Base-by-base conservation (phyloP, 352 stramenopile species). In the Phytophthora ohioensis region DNA sequence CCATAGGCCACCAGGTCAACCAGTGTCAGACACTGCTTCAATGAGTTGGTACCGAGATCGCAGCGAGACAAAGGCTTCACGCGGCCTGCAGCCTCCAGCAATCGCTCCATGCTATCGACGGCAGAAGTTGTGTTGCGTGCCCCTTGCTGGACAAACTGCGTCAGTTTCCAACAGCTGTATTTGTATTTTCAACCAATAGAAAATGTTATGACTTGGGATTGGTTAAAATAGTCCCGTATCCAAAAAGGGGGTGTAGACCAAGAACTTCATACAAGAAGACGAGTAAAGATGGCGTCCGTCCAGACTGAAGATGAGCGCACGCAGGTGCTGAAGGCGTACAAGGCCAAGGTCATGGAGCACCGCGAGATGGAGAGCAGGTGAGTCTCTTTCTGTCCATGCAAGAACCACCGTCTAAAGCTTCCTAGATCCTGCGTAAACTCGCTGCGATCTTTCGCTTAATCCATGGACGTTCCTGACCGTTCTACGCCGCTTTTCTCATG, bases 301-400 rank as follows among this genome's bases (percentile, higher is more conserved):
- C 35, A 77, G 41, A 76, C 87, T 34, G 90, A 97, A 71, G 91
- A 95, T 65, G 90, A 97, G 74, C 93, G 95, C 69, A 87, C 93
- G 59, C 91, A 98, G 85, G 92, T 98, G 66, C 83, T 99, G 42
- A 93, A 97, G 64, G 90, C 95, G 59, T 99, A 98, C 88, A 94
- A 97, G 60, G 86, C 85, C 46, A 99, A 99, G 82, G 97, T 99
- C 75, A 94, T 92, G 71, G 95, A 99, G 81, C 96, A 99, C 81
- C 91, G 94, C 58, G 96, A 99, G 81, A 97, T 98, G 65, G 97
- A 99, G 76, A 97, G 91, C 71, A 92, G 86, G 88, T 95, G 57
- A 54, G 84, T 79, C n/a, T 9, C 36, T 70, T 15, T 69, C 9
- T 52, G 1, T 57, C 3, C 45, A 53, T 64, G n/a, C n/a, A 39